Evolutionary conservation across 495 filamentous ascomycete species (phyloP), one percentile per base, ranked within the genome.

Genomic region (Aspergillus bertholletiae): DNA sequence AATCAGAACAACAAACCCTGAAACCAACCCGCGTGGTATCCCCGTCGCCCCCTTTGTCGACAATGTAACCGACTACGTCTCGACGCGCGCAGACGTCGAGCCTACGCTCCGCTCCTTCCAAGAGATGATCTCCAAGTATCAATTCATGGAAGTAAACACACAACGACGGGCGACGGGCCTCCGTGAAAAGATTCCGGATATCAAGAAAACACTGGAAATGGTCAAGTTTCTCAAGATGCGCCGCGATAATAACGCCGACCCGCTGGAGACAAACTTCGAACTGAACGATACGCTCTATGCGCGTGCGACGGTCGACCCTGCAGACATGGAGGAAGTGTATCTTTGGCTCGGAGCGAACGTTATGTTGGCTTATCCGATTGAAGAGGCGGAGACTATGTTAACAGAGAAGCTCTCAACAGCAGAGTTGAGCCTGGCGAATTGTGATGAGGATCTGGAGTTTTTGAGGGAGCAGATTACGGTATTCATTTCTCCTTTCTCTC

Each of bases 41-140:
- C 94, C 94, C 53, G 81, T 84, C 62, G 95, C 95, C 55, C 94
- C 95, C 27, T 98, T 98, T 64, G 88, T 97, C 66, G 93, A 96
- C 74, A 89, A 92, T 69, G 93, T 98, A 51, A 85, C 90, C 78
- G 91, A 97, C 76, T 97, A 96, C 74, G 88, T 97, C 60, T 79
- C 90, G 55, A 84, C 87, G 8, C 84, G 93, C 20, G 84, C 81
- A 5, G 90, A 97, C 54, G 94, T 97, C 58, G 94, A 97, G 69
- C 74, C 82, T 21, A 96, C 92, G 23, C 79, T 98, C 62, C 86
- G 88, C 67, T 91, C 81, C 64, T 97, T 98, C 71, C 94, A 97
- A 71, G 94, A 98, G 79, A 96, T 98, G 95, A 97, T 98, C 61
- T 92, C 93, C 51, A 97, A 98, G 79, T 98, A 98, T 75, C 95